A percentile compares a stretch with the other conserved stretches of the same genome.
These are phyloP conservation scores for Zoysia japonica DNA, from an alignment of 176 grass and related monocot genomes.

Conservation along the genomic window DNA sequence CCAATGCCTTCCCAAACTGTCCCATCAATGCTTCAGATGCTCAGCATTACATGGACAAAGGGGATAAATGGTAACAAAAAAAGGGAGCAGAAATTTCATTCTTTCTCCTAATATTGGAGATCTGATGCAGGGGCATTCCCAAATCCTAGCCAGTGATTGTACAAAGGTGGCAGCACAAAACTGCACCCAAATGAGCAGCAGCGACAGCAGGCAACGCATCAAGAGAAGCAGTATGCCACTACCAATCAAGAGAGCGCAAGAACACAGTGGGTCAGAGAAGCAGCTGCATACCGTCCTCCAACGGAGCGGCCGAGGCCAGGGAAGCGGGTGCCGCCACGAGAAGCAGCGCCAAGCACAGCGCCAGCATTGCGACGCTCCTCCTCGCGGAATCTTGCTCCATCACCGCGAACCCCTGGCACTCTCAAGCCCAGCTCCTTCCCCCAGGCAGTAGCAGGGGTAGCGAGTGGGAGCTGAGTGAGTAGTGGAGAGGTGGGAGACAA, in stretches of 20 bases:
- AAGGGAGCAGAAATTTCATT: background rate
- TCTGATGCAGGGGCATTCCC: background rate
- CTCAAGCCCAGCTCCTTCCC: background rate
- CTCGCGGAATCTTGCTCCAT: conserved; percentile 29
- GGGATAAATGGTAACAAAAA: background rate
- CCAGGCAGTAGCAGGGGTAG: background rate
- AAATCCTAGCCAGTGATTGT: background rate
- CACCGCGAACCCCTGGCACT: background rate
- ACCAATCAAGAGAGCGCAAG: background rate
- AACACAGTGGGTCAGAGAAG: background rate
- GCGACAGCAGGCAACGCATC: background rate
- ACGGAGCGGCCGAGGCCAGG: conserved; percentile 47
- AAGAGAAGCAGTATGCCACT: background rate
- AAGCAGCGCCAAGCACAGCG: conserved; percentile 42
- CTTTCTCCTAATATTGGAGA: background rate
- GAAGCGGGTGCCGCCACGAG: conserved; percentile 40
- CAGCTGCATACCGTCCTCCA: conserved; percentile 74
- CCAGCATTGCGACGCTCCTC: conserved; percentile 34
- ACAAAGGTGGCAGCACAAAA: background rate
- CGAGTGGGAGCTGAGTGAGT: background rate
- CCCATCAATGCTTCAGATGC: background rate
- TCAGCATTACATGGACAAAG: background rate
- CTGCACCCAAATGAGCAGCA: background rate
- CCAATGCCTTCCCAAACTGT: conserved; percentile 2
- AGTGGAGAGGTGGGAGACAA: conserved; percentile 8